A percentile compares a stretch with the other conserved stretches of the same genome.
Conservation (phyloP, 176 grass and related monocot species). For the Eragrostis nindensis region DNA sequence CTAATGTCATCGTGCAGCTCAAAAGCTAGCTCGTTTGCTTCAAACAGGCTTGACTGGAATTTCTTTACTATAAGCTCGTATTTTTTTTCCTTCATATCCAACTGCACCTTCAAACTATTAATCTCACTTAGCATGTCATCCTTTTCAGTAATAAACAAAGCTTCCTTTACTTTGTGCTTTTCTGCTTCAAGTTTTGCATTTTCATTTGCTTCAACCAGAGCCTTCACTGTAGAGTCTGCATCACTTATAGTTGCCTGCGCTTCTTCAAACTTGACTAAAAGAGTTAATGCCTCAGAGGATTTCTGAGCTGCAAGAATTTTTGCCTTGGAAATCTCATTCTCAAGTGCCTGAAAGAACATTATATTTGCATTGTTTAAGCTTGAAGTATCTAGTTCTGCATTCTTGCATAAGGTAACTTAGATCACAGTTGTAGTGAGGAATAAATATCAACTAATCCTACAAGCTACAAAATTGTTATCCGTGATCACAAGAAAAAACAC, state of each 20-base stretch:
- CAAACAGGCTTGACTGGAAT: slow-evolving; percentile 53
- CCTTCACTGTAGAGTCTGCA: slow-evolving; percentile 71
- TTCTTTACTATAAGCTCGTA: slow-evolving; percentile 58
- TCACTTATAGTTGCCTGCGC: slow-evolving; percentile 83
- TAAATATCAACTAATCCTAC: slow-evolving; percentile 19
- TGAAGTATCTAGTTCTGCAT: neutral
- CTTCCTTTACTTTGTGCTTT: slow-evolving; percentile 59
- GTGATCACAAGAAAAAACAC: neutral
- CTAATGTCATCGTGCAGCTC: slow-evolving; percentile 69
- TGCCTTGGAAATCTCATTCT: slow-evolving; percentile 66
- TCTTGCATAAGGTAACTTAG: slow-evolving; percentile 3
- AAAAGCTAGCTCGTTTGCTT: slow-evolving; percentile 60
- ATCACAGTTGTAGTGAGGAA: slow-evolving; percentile 2
- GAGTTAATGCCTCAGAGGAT: slow-evolving; percentile 70
- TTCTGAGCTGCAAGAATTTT: slow-evolving; percentile 68
- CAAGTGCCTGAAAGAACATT: slow-evolving; percentile 59
- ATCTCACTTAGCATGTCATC: slow-evolving; percentile 52
- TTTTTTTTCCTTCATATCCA: slow-evolving; percentile 64
- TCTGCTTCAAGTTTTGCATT: slow-evolving; percentile 65
- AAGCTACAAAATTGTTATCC: neutral
- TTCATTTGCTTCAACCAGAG: slow-evolving; percentile 73
- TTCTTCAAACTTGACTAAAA: slow-evolving; percentile 78
- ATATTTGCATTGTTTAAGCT: neutral
- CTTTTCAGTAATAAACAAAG: slow-evolving; percentile 54
- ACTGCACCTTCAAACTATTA: slow-evolving; percentile 52